Evolutionary conservation across 257 asterid species (phyloP).

Genomic region (Solanum medicagineum): DNA sequence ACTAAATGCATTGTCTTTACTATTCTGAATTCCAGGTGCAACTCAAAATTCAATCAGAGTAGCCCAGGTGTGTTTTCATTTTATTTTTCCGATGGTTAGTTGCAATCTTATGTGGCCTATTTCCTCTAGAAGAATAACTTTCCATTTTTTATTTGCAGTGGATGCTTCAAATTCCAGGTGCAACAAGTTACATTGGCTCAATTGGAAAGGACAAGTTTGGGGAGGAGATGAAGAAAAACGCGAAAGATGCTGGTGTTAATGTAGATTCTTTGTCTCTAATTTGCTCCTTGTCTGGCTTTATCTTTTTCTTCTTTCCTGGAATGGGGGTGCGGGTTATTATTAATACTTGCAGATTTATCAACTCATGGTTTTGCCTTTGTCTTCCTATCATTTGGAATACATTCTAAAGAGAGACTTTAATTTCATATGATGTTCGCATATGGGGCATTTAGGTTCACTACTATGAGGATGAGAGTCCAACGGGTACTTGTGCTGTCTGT

Average conservation of each 20-base stretch:
- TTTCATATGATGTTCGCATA: neutral
- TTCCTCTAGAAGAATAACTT: neutral
- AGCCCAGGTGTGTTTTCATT: slow-evolving; percentile 54
- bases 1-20: neutral
- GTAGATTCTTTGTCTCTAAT: slow-evolving; percentile 21
- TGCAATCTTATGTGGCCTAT: neutral
- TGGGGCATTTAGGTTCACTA: slow-evolving; percentile 55
- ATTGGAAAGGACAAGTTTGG: slow-evolving; percentile 73
- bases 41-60: slow-evolving; percentile 94
- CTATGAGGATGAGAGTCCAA: slow-evolving; percentile 77
- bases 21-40: slow-evolving; percentile 48
- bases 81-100: neutral
- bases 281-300: neutral
- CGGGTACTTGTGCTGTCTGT: slow-evolving; percentile 94
- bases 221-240: slow-evolving; percentile 84
- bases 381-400: neutral
- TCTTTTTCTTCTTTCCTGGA: neutral
- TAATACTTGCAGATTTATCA: neutral
- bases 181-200: slow-evolving; percentile 68
- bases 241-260: slow-evolving; percentile 66
- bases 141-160: slow-evolving; percentile 15
- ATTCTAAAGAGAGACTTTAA: neutral
- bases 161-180: slow-evolving; percentile 65
- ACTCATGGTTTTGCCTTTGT: neutral
- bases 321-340: neutral